Conservation (phyloP, 2,329 filamentous ascomycete species). For the Penicillium corylophilum region DNA sequence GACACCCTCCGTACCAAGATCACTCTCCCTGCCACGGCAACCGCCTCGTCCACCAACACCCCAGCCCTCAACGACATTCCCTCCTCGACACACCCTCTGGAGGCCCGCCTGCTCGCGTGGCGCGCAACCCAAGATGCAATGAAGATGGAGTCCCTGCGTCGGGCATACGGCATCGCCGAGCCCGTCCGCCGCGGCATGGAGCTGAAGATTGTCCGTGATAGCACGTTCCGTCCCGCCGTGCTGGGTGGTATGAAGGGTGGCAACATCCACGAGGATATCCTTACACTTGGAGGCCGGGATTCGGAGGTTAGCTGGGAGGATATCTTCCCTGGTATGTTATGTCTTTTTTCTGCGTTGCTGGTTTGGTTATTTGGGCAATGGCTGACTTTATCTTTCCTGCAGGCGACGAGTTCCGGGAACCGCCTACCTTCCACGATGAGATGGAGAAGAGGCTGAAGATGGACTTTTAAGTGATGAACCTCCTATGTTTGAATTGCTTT, state of each 20-base stretch:
- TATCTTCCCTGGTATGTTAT: slow-evolving; percentile 68
- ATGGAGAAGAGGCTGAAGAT: slow-evolving; percentile 92
- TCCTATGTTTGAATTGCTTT: slow-evolving; percentile 6
- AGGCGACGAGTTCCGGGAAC: slow-evolving; percentile 68
- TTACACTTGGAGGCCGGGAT: slow-evolving; percentile 68
- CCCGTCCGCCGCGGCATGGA: slow-evolving; percentile 93
- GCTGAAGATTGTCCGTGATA: slow-evolving; percentile 77
- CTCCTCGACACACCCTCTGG: slow-evolving; percentile 81
- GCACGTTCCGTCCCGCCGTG: slow-evolving; percentile 70
- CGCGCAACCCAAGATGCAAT: slow-evolving; percentile 81
- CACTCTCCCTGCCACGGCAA: slow-evolving; percentile 57
- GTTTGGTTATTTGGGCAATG: neutral
- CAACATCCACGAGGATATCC: slow-evolving; percentile 83
- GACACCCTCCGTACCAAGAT: slow-evolving; percentile 88
- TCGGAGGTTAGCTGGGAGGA: slow-evolving; percentile 86
- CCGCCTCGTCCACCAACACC: slow-evolving; percentile 44
- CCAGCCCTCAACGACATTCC: slow-evolving; percentile 39
- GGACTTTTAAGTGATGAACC: slow-evolving; percentile 42
- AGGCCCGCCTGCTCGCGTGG: slow-evolving; percentile 86
- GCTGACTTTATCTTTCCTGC: slow-evolving; percentile 11
- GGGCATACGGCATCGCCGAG: slow-evolving; percentile 88
- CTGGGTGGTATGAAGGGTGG: slow-evolving; percentile 59
- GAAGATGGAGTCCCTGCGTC: slow-evolving; percentile 84
- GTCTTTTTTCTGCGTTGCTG: neutral
- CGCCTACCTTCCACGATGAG: slow-evolving; percentile 80